A percentile compares a stretch with the other conserved stretches of the same genome.
Conservation (phyloP, 768 basidiomycete species). For the Boletus pseudopeckii region DNA sequence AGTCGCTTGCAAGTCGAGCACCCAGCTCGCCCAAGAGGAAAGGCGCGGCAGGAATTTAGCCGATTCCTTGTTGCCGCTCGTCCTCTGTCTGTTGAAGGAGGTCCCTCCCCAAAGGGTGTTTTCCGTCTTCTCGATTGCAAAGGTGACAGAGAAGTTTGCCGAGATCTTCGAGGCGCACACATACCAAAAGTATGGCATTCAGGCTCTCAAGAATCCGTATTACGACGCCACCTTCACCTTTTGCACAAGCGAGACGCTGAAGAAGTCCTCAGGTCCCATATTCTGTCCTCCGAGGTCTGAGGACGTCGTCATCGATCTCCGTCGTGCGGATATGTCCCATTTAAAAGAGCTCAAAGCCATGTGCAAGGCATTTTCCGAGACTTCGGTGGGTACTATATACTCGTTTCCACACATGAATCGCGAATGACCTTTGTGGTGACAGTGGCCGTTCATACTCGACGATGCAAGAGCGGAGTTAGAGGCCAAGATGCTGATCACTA, state of each 20-base stretch:
- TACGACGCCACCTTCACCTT: constrained; percentile 60
- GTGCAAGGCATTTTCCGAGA: constrained; percentile 54
- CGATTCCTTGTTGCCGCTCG: constrained; percentile 21
- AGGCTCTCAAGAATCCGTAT: constrained; percentile 43
- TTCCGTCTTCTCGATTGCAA: constrained; percentile 60
- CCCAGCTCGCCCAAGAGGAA: constrained; percentile 14
- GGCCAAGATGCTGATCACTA: constrained; percentile 46
- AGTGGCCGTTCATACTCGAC: constrained; percentile 57
- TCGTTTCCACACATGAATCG: not conserved
- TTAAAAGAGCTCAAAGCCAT: constrained; percentile 37
- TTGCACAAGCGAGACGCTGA: constrained; percentile 46
- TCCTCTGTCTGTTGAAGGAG: constrained; percentile 9
- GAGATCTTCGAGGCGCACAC: constrained; percentile 41
- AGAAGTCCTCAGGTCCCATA: not conserved
- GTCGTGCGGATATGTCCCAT: constrained; percentile 34
- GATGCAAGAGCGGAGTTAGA: constrained; percentile 43
- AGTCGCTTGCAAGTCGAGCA: constrained; percentile 12
- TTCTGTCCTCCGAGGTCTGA: not conserved
- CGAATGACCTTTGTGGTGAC: not conserved
- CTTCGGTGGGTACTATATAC: constrained; percentile 48
- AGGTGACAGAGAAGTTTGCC: constrained; percentile 46
- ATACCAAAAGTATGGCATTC: not conserved
- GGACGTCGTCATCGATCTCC: constrained; percentile 27
- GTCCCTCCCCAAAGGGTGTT: constrained; percentile 33
- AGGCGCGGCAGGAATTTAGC: not conserved